Base-by-base conservation (phyloP, 2,329 filamentous ascomycete genomes). In the Aspergillus sp. region DNA sequence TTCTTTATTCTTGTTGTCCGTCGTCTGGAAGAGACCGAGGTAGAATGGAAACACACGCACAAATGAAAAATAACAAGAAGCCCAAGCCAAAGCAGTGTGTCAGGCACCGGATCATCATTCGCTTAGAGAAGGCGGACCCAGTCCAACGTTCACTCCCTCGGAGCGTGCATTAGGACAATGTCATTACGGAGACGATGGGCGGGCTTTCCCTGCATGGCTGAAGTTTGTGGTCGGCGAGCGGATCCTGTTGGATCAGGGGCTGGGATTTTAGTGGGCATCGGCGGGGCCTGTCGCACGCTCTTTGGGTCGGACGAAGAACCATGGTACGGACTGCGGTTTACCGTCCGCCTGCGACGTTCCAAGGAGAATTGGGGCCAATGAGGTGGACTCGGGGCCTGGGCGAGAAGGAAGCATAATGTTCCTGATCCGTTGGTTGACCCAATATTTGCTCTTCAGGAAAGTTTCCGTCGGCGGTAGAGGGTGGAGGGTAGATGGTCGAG, bases 51-150 rank as follows among this genome's bases (percentile, higher is more conserved):
- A 10, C 31, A 32, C 14, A n/a, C 6, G 36, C 36, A 14, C 14
- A 14, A 42, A n/a, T n/a, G 4, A n/a, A 14, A n/a, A n/a, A 22
- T 22, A n/a, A n/a, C 36, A n/a, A 42, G 36, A 7, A 42, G 26
- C 26, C 26, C 1, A 29, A 29, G 26, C 7, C 26, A 9, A 29
- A 29, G 26, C 26, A 58, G 59, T 45, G 61, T 45, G 47, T 54
- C 63, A 65, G 63, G 63, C 56, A 64, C 63, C 50, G 31, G 63
- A 65, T 65, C 63, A 53, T 60, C 61, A 65, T 65, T 65, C 63
- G 63, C 63, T 56, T 58, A 55, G 49, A 51, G 29, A 52, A 52
- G 11, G 51, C 46, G 26, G 60, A 56, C 57, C 60, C 60, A 60
- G 45, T 61, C 55, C 56, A 65, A 65, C 63, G 63, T 63, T 52